These are phyloP conservation scores for Phylloporus rhodoxanthus DNA, from an alignment of 768 basidiomycete genomes.

Conservation along the genomic window DNA sequence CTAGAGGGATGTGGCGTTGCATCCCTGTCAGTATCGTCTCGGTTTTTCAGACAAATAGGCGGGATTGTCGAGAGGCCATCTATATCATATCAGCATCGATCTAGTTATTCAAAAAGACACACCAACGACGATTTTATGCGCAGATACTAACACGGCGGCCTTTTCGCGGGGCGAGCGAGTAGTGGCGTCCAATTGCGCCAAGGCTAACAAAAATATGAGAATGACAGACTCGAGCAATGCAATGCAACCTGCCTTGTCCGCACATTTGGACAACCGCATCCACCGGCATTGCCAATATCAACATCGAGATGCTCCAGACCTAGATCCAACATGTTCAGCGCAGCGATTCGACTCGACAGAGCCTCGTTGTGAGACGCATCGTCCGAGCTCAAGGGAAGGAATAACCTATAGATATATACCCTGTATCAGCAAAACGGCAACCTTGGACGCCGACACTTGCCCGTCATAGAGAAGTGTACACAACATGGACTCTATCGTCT, in stretches of 20 bases:
- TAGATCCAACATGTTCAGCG: slow-evolving; percentile 86
- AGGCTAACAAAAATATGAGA: slow-evolving; percentile 37
- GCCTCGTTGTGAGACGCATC: slow-evolving; percentile 89
- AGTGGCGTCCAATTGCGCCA: slow-evolving; percentile 44
- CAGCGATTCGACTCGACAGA: slow-evolving; percentile 81
- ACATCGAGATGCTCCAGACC: slow-evolving; percentile 86
- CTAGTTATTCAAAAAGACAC: background rate
- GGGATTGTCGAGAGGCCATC: slow-evolving; percentile 74
- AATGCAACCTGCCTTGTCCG: slow-evolving; percentile 61
- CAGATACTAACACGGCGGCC: slow-evolving; percentile 69
- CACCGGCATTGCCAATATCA: slow-evolving; percentile 54
- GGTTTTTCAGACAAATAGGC: slow-evolving; percentile 66
- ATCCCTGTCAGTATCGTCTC: slow-evolving; percentile 30
- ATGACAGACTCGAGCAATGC: slow-evolving; percentile 1
- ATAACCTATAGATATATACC: slow-evolving; percentile 49
- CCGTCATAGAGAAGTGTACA: slow-evolving; percentile 80
- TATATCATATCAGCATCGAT: slow-evolving; percentile 23
- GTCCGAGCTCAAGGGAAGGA: slow-evolving; percentile 65
- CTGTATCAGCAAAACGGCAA: background rate
- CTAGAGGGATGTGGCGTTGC: background rate
- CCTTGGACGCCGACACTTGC: slow-evolving; percentile 31
- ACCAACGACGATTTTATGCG: slow-evolving; percentile 87
- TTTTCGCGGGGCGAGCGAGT: slow-evolving; percentile 71
- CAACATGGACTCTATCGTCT: slow-evolving; percentile 66
- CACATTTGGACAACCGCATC: slow-evolving; percentile 64